Conservation (phyloP, 306 rosid species). For the Casuarina cunninghamiana region DNA sequence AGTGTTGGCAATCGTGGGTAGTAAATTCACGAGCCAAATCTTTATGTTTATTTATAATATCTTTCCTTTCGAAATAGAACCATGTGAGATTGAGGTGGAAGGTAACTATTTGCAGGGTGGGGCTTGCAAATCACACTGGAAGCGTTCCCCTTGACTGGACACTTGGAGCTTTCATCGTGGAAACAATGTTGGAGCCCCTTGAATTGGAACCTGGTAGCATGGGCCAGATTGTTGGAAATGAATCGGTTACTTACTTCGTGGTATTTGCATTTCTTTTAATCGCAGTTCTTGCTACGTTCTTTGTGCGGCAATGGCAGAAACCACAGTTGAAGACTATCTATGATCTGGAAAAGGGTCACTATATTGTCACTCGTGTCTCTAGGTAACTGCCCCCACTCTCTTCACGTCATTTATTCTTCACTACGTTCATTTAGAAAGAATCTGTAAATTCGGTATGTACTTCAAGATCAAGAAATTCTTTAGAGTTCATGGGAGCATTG, state of each 20-base stretch:
- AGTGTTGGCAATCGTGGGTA: neutral
- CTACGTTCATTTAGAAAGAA: neutral
- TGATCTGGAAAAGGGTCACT: slow-evolving; percentile 63
- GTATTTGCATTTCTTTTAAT: slow-evolving; percentile 48
- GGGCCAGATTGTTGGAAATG: slow-evolving; percentile 42
- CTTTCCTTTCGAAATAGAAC: neutral
- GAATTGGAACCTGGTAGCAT: slow-evolving; percentile 35
- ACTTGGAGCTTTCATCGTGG: slow-evolving; percentile 47
- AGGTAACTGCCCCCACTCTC: slow-evolving; percentile 19
- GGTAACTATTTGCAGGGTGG: slow-evolving; percentile 37
- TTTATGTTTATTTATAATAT: neutral
- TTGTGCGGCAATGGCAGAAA: slow-evolving; percentile 43
- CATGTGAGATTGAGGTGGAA: neutral
- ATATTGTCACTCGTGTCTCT: slow-evolving; percentile 49
- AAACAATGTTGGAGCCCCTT: slow-evolving; percentile 43
- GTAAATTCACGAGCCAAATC: neutral
- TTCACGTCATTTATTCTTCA: neutral
- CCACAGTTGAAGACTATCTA: slow-evolving; percentile 56
- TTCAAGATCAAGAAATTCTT: neutral
- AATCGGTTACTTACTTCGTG: slow-evolving; percentile 44
- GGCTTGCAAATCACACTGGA: slow-evolving; percentile 36
- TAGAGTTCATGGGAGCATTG: neutral
- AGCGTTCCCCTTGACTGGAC: slow-evolving; percentile 48
- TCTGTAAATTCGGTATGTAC: neutral
- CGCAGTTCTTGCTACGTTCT: slow-evolving; percentile 35